Base-by-base conservation (phyloP, 768 basidiomycete genomes). In the Lactarius quietus region DNA sequence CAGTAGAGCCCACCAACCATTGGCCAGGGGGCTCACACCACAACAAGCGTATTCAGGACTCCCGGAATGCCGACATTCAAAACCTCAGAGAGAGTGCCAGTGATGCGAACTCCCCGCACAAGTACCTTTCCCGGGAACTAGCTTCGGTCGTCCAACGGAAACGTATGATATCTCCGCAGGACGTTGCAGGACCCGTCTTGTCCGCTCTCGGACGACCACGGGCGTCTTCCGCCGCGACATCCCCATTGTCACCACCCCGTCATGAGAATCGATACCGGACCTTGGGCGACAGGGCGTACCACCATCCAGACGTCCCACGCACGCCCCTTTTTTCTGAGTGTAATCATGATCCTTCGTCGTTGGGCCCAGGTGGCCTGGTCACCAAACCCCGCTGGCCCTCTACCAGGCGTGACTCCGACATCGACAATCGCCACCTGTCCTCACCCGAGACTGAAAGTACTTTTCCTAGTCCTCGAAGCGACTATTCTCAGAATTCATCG, bases 301-400 rank as follows among this genome's bases (percentile, higher is more conserved):
- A 51, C 43, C 65, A 62, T 38, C 65, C 65, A 26, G 65, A 66
- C 15, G 65, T 66, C 15, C 65, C 65, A 8, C 36, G 26, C 18
- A 62, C 65, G 17, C 65, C 65, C 20, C 61, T 66, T 18, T 41
- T 17, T 48, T 62, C 60, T 7, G 65, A 66, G 3, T 15, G 20
- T 8, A 57, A 64, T 26, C 39, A 52, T 31, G 36, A 26, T 38
- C 14, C 23, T 36, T 66, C 38, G 14, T 26, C 56, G n/a, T 33
- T 17, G 8, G 18, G 23, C 31, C 36, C 38, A 17, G 20, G 7
- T 15, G 18, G 2, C 26, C 3, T 4, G 20, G 12, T 12, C 14
- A 8, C n/a, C 1, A 1, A 48, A 33, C n/a, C 53, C n/a, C 26
- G 6, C n/a, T 20, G 29, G 3, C 54, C 48, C 18, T 36, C 28